Evolutionary conservation across 495 filamentous ascomycete genomes (phyloP), one percentile per base, ranked within the genome.

Genomic region (Penicillium verhagenii): DNA sequence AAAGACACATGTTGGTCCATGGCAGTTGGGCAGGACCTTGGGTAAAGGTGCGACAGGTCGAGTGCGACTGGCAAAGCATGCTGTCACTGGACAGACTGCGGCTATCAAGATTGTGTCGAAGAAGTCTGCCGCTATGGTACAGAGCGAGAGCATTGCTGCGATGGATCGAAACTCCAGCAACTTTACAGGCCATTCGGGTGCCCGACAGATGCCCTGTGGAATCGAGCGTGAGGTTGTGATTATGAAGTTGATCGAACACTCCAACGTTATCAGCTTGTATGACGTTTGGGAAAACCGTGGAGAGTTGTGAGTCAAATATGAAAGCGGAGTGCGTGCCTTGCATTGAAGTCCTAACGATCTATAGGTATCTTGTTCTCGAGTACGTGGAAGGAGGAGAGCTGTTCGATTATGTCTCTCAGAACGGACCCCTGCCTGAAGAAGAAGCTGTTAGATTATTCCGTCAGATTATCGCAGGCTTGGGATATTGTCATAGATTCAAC

Each of bases 231-330:
- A 98, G 64, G 89, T 96, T 35, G 89, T 91, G 9, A 93, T 98
- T 54, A 93, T 97, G 85, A 97, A 95, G 68, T 79, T 97, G 35
- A 90, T 97, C 48, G 85, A 93, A 56, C 94, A 99, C 73, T 89
- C 85, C 0, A 91, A 97, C 67, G 89, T 99, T 47, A 90, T 97
- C 63, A 87, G 86, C 52, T 71, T 99, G 8, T 89, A 89, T 63
- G 95, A 97, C 71, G 88, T 97, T 14, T 99, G 93, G 93, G 95
- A 97, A 75, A 96, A 96, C 61, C 79, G 87, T 14, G 85, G 88
- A 42, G 91, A 97, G 67, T 82, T 98, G 92, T 98, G 77, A 74
- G 88, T 53, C n/a, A n/a, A n/a, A n/a, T n/a, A n/a, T n/a, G n/a
- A n/a, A n/a, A n/a, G n/a, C n/a, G n/a, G n/a, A n/a, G n/a, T n/a